Base-by-base conservation (phyloP, 495 filamentous ascomycete species). In the Aspergillus asperescens region DNA sequence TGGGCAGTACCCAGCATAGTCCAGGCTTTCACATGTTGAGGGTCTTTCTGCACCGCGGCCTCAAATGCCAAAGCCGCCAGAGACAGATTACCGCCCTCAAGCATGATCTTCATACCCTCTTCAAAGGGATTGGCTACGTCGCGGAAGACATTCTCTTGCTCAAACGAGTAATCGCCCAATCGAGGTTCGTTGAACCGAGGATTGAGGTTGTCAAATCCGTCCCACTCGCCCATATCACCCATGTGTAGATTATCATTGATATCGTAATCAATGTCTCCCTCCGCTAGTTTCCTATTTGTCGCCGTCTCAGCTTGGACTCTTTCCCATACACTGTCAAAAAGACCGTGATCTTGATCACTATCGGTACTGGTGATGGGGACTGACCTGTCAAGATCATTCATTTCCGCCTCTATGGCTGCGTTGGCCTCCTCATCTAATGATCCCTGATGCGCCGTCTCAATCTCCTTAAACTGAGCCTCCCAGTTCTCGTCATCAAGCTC, bases 41-140 rank as follows among this genome's bases (percentile, higher is more conserved):
- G 81, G 54, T 95, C 81, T 70, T 89, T 89, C 65, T 96, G 90
- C 2, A 90, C 89, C 1, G 93, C 94, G 15, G 93, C 89, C 70
- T 98, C 93, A 57, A 98, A 98, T n/a, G 94, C 93, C 20, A 98
- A 77, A 2, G 94, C 90, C 16, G 93, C 93, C 15, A 97, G 77
- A 13, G 90, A 95, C 9, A 98, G 79, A 65, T 96, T 97, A 6
- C 94, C 94, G 29, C 90, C 90, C 57, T 89, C 87, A 19, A 84
- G 80, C 78, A 98, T 86, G 56, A 98, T 94, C 59, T 86, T 83
- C 50, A 95, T 77, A 37, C 93, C 93, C 67, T 97, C 90, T 27
- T 87, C 83, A 66, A 92, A 98, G 0, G 93, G 89, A 55, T 95
- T 88, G 32, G 65, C 71, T 35, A 88, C 74, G 34, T 81, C 78